Base-by-base conservation (phyloP, 2,329 filamentous ascomycete genomes). In the Dendryphion nanum region DNA sequence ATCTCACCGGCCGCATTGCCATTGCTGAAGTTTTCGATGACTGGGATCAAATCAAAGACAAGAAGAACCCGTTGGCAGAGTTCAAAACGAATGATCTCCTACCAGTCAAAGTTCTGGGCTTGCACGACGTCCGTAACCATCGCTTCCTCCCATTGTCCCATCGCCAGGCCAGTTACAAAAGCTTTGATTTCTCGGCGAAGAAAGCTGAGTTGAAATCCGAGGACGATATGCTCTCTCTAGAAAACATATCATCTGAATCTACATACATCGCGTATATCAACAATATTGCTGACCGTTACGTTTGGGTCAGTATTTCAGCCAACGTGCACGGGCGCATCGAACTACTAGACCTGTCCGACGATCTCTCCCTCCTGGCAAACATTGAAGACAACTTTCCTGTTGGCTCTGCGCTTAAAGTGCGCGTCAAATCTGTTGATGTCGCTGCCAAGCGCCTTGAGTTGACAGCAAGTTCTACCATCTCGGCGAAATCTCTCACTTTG, bases 281-380 rank as follows among this genome's bases (percentile, higher is more conserved):
- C 74, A 97, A 96, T 59, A 75, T 91, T 44, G 79, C 79, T 16
- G 77, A 86, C 18, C 82, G 87, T 48, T 86, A 79, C 57, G 75
- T 95, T 16, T 97, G 93, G 91, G 85, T 94, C 31, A 96, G 89
- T 57, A 69, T 98, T 16, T 89, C 90, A 2, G 89, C 93, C 5
- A 88, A 85, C 36, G 82, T 98, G 13, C 83, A 90, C 42, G 93
- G 93, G 39, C 82, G 89, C 35, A 80, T 98, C 39, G 81, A 82
- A 37, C 78, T 85, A 45, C 81, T 93, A 63, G 90, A 97, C 57
- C 80, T 93, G 6, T 89, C 89, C 0, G 87, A 95, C 54, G 89
- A 97, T 62, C 71, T 95, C 32, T 86, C 89, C 6, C 76, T 86
- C 38, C 72, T 95, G 23, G 79, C 83, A 20, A 80, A 95, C 53